Base-by-base conservation (phyloP, 208 protist genomes). In the Jaenimonas drosophilae region DNA sequence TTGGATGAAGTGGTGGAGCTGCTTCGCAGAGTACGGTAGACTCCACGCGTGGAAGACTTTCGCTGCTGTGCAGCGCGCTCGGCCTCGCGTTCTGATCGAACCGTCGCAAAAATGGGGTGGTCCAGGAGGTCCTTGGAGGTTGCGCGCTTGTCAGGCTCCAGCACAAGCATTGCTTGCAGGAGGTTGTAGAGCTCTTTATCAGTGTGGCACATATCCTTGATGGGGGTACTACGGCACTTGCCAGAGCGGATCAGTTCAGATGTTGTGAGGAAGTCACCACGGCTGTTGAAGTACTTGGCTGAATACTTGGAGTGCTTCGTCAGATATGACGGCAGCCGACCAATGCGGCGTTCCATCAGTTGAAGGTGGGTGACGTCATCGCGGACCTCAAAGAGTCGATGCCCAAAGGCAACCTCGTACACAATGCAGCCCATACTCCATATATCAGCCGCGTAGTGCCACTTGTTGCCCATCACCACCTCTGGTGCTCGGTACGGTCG, bases 361-460 rank as follows among this genome's bases (percentile, higher is more conserved):
- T 82, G 70, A 48, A 91, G 41, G 55, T 94, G 83, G 12, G 79
- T 83, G 16, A 73, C 53, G 64, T 95, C 79, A 37, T 91, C 76
- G 19, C 78, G 70, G 37, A 86, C 86, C 33, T 96, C 85, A 50
- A 96, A 97, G 12, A 97, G 61, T 16, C 92, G 79, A 32, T 74
- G 54, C n/a, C 93, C 93, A 1, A 68, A 70, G n/a, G 75, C 83
- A 1, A 96, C 70, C 61, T 96, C 93, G 39, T 89, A 91, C 7
- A 96, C 39, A 36, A 97, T 95, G 63, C 91, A 96, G 11, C 89
- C 91, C 0, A 96, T 37, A 41, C 74, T 90, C 91, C 93, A 97
- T 37, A 97, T 88, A 63, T 97, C 91, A n/a, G 92, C 91, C 16
- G 82, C 69, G 42, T 84, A 83, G 59, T 81, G 80, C 82, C 91